Percentiles rank a stretch among this genome's conserved stretches.
These are phyloP conservation scores for Pseudogymnoascus sp. DNA, from an alignment of 2,329 filamentous ascomycete genomes.

Conservation along the genomic window DNA sequence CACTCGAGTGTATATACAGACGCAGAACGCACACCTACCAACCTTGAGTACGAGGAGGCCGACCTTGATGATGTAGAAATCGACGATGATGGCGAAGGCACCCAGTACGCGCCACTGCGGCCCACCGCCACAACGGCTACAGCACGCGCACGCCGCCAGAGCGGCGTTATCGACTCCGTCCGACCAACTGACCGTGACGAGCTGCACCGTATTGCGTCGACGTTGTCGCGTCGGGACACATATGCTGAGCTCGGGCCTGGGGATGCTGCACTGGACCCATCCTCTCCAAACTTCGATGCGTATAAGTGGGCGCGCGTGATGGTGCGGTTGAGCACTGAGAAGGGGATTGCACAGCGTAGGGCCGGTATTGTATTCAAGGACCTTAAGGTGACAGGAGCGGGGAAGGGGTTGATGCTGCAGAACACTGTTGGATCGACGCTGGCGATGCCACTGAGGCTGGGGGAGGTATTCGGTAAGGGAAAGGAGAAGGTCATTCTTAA, in stretches of 20 bases:
- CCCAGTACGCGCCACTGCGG: background rate
- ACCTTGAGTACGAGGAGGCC: background rate
- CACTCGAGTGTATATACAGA: background rate
- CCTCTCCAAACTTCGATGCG: conserved; percentile 42
- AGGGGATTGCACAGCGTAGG: conserved; percentile 44
- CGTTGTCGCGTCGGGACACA: conserved; percentile 19
- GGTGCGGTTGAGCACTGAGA: conserved; percentile 42
- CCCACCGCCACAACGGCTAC: background rate
- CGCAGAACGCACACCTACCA: background rate
- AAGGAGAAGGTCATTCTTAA: conserved; percentile 52
- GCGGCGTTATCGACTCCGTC: background rate
- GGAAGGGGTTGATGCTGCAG: conserved; percentile 59
- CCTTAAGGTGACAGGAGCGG: conserved; percentile 59
- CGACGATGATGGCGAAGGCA: background rate
- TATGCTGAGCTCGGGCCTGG: conserved; percentile 33
- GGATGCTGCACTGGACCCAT: conserved; percentile 45
- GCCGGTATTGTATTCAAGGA: conserved; percentile 58
- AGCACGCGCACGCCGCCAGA: background rate
- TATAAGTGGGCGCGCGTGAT: conserved; percentile 44
- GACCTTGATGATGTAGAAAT: background rate
- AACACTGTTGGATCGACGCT: conserved; percentile 55
- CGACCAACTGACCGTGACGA: conserved; percentile 20
- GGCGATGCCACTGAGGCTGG: conserved; percentile 47
- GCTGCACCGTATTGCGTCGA: conserved; percentile 22
- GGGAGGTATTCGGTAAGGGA: conserved; percentile 46